Percentiles rank a stretch among this genome's conserved stretches.
These are phyloP conservation scores for Earliella scabrosa DNA, from an alignment of 1,284 basidiomycete genomes.

Conservation along the genomic window DNA sequence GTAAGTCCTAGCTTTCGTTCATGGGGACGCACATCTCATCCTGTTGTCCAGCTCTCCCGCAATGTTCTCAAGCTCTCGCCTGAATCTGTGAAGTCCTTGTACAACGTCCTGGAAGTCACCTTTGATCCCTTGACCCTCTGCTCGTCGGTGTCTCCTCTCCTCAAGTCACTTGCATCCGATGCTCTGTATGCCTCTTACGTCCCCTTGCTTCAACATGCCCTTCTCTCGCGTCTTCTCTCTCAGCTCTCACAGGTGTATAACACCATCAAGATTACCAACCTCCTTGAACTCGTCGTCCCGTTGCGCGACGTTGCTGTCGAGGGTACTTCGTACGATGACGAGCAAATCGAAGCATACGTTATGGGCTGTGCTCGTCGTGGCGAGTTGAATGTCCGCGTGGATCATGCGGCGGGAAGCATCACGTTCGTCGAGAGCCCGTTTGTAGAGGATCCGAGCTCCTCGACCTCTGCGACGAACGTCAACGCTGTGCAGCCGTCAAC, in stretches of 20 bases:
- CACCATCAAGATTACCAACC: conserved; percentile 79
- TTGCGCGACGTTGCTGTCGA: conserved; percentile 59
- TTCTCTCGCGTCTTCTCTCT: conserved; percentile 92
- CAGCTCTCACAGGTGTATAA: conserved; percentile 96
- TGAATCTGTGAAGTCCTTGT: conserved; percentile 77
- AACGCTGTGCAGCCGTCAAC: conserved; percentile 69
- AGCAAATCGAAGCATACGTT: conserved; percentile 89
- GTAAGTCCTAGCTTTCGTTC: conserved; percentile 47
- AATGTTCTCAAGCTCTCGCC: conserved; percentile 89
- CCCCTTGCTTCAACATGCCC: conserved; percentile 88
- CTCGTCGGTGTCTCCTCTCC: conserved; percentile 81
- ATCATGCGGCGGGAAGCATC: conserved; percentile 89
- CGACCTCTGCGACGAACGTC: conserved; percentile 39
- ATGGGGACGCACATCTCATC: neutral
- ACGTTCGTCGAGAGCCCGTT: conserved; percentile 86
- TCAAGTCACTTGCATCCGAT: conserved; percentile 65
- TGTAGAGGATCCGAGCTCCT: conserved; percentile 50
- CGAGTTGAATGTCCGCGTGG: conserved; percentile 88
- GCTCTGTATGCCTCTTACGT: conserved; percentile 80
- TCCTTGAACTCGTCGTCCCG: conserved; percentile 80
- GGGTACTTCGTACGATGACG: conserved; percentile 64
- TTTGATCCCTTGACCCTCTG: conserved; percentile 96
- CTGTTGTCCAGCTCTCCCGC: conserved; percentile 67
- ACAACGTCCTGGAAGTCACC: conserved; percentile 91
- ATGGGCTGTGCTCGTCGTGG: conserved; percentile 92